Base-by-base conservation (phyloP, 129 eudicot species). In the Silybum marianum region DNA sequence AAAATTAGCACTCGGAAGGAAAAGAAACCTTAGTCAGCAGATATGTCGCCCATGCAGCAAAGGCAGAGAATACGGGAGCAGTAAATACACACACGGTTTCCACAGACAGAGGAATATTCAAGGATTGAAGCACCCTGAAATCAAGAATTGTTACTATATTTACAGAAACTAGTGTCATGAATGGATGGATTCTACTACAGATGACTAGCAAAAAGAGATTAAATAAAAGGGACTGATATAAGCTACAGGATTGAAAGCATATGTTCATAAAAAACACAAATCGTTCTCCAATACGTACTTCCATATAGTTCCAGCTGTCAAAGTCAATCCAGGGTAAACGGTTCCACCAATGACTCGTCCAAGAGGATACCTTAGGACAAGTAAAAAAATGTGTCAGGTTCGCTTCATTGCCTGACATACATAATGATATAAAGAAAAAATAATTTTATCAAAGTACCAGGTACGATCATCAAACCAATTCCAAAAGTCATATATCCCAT, bases 401-500 rank as follows among this genome's bases (percentile, higher is more conserved):
- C 67, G 23, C 69, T 34, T 63, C 65, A 69, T 74, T 19, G 44
- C 75, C 25, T 25, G 30, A 74, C 18, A 78, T 71, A 36, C 71
- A 7, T 22, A 19, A 30, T 66, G 4, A 72, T 40, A 21, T 9
- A 69, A 38, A 36, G 36, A 84, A 71, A 28, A 81, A 76, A 3
- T 9, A 65, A 39, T n/a, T 13, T 71, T 51, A 58, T 79, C 42
- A n/a, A 74, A 69, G 72, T 66, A 95, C 99, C 99, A 93, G 84
- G 99, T 95, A 62, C 99, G 90, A 80, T 95, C 99, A 46, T 95
- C 99, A 87, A 93, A 95, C 97, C 98, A 95, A 72, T 95, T 95
- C 99, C 99, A 95, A 71, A 95, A 95, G 92, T 95, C 99, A 85
- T 95, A 95, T 81, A 95, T 93, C 83, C 99, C 99, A 69, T 90